Evolutionary conservation across 495 filamentous ascomycete species (phyloP).

Genomic region (Durotheca rogersii): DNA sequence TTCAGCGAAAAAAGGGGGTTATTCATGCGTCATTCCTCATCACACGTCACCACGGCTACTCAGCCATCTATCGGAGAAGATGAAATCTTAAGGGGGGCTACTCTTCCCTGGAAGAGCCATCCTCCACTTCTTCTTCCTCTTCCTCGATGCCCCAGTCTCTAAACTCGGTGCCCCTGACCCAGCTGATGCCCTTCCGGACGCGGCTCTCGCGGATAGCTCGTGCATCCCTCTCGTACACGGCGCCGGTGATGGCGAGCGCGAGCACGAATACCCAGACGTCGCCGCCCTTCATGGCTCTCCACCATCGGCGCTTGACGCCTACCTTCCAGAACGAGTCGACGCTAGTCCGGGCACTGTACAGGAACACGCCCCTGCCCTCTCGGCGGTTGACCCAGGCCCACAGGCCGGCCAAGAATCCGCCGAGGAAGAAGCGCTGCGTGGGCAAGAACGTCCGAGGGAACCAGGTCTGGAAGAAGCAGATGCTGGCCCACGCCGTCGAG

Average conservation of each 20-base stretch:
- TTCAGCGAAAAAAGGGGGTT: neutral
- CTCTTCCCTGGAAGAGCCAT: constrained; percentile 16
- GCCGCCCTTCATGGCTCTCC: constrained; percentile 75
- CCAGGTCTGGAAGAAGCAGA: constrained; percentile 80
- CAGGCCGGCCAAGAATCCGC: constrained; percentile 78
- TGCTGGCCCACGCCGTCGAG: constrained; percentile 78
- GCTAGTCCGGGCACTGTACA: constrained; percentile 71
- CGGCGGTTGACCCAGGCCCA: constrained; percentile 73
- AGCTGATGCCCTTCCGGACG: constrained; percentile 71
- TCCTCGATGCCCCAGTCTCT: constrained; percentile 49
- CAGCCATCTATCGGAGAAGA: neutral
- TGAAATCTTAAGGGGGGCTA: neutral
- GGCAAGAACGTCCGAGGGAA: constrained; percentile 75
- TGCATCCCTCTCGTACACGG: constrained; percentile 72
- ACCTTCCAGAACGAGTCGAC: constrained; percentile 88
- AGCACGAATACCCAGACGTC: constrained; percentile 80
- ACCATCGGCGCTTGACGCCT: constrained; percentile 78
- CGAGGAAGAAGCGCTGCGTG: constrained; percentile 81
- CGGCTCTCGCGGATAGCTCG: constrained; percentile 64
- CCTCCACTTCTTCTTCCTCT: constrained; percentile 36
- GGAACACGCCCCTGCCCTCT: constrained; percentile 61
- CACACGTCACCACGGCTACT: neutral
- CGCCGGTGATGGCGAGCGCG: constrained; percentile 73
- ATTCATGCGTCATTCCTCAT: constrained; percentile 3
- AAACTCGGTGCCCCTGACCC: constrained; percentile 63